Conservation (phyloP, 2,329 filamentous ascomycete genomes). For the Arthrobotrys conoides region DNA sequence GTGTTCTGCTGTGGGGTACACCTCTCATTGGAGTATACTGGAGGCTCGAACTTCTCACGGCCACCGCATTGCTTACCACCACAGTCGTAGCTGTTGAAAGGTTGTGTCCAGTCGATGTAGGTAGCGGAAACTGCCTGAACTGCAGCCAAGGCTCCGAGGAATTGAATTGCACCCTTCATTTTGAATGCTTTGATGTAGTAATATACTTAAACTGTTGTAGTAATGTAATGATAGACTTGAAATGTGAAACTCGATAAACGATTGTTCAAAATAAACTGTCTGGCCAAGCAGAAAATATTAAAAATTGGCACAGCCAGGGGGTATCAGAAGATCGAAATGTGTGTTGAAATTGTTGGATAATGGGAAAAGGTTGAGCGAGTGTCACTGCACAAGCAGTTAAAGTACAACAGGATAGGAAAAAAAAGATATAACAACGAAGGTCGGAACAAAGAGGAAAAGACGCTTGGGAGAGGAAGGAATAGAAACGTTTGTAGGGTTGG, state of each 20-base stretch:
- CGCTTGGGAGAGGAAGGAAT: constrained; percentile 49
- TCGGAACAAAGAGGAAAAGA: constrained; percentile 50
- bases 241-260: constrained; percentile 37
- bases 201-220: constrained; percentile 22
- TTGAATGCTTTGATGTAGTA: constrained; percentile 37
- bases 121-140: constrained; percentile 53
- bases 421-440: constrained; percentile 51
- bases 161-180: constrained; percentile 56
- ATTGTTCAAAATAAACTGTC: constrained; percentile 55
- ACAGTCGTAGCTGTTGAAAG: constrained; percentile 48
- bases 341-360: constrained; percentile 59
- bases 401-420: constrained; percentile 17
- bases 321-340: constrained; percentile 38
- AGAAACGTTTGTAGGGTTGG: constrained; percentile 44
- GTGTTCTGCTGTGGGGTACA: constrained; percentile 49
- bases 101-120: constrained; percentile 47
- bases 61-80: constrained; percentile 50
- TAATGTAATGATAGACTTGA: constrained; percentile 51
- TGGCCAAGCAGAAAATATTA: constrained; percentile 57
- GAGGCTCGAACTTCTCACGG: constrained; percentile 43
- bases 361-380: constrained; percentile 45
- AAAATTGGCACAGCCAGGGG: constrained; percentile 56
- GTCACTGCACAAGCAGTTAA: constrained; percentile 46
- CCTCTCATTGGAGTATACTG: constrained; percentile 43
- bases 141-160: constrained; percentile 55